Evolutionary conservation across 2,329 filamentous ascomycete species (phyloP), one percentile per base, ranked within the genome.

Genomic region (Diplodia sapinea): DNA sequence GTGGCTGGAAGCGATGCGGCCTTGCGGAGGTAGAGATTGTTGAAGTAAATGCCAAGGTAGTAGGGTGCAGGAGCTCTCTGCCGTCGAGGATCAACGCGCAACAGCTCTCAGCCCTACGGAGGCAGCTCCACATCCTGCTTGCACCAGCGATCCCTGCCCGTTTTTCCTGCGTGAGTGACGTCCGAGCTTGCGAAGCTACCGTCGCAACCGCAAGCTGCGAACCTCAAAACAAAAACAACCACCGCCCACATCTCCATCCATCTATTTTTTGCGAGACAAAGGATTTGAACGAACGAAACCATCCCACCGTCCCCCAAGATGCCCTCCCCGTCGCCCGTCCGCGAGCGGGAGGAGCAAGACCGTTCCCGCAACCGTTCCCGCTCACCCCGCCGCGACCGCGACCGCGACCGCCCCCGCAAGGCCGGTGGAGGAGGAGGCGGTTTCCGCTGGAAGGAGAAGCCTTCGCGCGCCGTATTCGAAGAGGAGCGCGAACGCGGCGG

Each of bases 381-480:
- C 68, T 75, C 74, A 0, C 75, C 74, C 1, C 71, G 73, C 55
- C 74, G 75, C 7, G 62, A 63, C 55, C 74, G 75, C 7, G 62
- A 63, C 55, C 74, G 75, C 7, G 62, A 63, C 65, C 62, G 65
- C 70, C 71, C 73, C 38, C 52, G 77, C 71, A 77, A 79, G 54
- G 73, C 74, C 50, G 77, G 76, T 70, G 80, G 36, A 12, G 80
- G 36, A 2, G 36, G 79, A 67, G 83, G 84, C 4, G 85, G 86
- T 11, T 87, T 89, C 71, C 83, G 83, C 71, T 88, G 84, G 82
- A 89, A 89, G 72, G 85, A 87, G 65, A 85, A 82, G 72, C 66
- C 66, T 6, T 56, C 57, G 9, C 66, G 59, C n/a, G 56, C 55
- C 49, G 56, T 61, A 2, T 61, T 52, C 36, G 65, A 77, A 68